These are phyloP conservation scores for Vicia villosa DNA, from an alignment of 306 rosid species.

Conservation along the genomic window DNA sequence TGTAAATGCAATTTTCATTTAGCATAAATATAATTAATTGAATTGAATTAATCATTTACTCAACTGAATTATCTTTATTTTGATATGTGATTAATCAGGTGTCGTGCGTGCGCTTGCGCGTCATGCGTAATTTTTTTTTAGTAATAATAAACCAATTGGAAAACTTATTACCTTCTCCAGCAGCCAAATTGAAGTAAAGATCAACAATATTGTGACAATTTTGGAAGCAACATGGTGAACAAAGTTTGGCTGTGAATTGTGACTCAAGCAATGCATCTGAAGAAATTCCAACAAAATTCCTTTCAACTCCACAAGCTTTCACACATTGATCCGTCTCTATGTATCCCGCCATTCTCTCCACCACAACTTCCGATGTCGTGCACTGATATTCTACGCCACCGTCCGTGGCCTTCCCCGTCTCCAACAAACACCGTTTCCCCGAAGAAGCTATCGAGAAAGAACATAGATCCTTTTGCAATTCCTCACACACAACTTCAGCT, in stretches of 20 bases:
- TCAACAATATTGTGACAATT: conserved; percentile 77
- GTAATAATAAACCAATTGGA: not conserved
- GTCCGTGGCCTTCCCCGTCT: conserved; percentile 46
- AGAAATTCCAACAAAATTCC: conserved; percentile 73
- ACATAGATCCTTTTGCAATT: conserved; percentile 54
- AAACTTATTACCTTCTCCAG: conserved; percentile 63
- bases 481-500: conserved; percentile 70
- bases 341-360: conserved; percentile 66
- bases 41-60: too few species aligned
- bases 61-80: too few species aligned
- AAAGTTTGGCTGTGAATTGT: conserved; percentile 66
- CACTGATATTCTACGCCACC: conserved; percentile 64
- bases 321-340: conserved; percentile 72
- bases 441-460: conserved; percentile 85
- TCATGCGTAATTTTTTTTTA: not conserved
- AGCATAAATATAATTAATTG: too few species aligned
- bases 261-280: conserved; percentile 82
- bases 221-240: conserved; percentile 67
- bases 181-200: conserved; percentile 77
- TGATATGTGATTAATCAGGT: too few species aligned
- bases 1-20: too few species aligned
- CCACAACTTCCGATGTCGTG: conserved; percentile 74
- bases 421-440: conserved; percentile 80
- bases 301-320: conserved; percentile 70
- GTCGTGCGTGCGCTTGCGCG: too few species aligned